A percentile compares a stretch with the other conserved stretches of the same genome.
Conservation (phyloP, 2,329 filamentous ascomycete genomes). For the Elsinoe fawcettii region DNA sequence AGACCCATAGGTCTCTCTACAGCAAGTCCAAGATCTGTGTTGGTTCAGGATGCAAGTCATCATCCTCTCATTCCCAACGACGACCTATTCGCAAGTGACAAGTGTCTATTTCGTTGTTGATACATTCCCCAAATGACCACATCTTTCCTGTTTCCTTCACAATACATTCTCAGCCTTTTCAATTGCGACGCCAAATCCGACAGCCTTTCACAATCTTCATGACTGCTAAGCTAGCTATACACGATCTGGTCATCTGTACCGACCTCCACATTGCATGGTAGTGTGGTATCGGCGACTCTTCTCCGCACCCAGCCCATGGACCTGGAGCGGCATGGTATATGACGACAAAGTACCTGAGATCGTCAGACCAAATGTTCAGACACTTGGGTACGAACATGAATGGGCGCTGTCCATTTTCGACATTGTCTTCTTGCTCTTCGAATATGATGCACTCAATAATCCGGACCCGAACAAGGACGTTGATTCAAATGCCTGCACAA, state of each 20-base stretch:
- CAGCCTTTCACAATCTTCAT: not conserved
- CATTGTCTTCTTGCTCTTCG: conserved; percentile 7
- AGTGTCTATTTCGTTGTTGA: not conserved
- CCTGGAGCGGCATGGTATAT: conserved; percentile 12
- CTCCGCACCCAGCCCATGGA: not conserved
- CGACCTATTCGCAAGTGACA: not conserved
- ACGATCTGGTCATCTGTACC: not conserved
- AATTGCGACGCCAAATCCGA: not conserved
- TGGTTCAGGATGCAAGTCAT: not conserved
- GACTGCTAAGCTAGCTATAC: not conserved
- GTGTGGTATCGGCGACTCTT: conserved; percentile 10
- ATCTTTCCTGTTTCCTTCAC: not conserved
- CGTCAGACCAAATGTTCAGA: conserved; percentile 14
- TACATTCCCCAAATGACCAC: not conserved
- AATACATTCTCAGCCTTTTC: not conserved
- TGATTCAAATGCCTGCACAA: conserved; percentile 1
- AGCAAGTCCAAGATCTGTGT: too few species aligned
- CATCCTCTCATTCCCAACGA: not conserved
- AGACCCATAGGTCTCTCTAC: too few species aligned
- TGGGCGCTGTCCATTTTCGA: conserved; percentile 14
- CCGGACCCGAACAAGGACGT: not conserved
- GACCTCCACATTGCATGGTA: conserved; percentile 11
- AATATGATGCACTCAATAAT: conserved; percentile 14
- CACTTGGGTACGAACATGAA: conserved; percentile 13
- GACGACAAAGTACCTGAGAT: conserved; percentile 9